These are phyloP conservation scores for Hanseniaspora hatyaiensis DNA, from an alignment of 805 yeast genomes.

Conservation along the genomic window DNA sequence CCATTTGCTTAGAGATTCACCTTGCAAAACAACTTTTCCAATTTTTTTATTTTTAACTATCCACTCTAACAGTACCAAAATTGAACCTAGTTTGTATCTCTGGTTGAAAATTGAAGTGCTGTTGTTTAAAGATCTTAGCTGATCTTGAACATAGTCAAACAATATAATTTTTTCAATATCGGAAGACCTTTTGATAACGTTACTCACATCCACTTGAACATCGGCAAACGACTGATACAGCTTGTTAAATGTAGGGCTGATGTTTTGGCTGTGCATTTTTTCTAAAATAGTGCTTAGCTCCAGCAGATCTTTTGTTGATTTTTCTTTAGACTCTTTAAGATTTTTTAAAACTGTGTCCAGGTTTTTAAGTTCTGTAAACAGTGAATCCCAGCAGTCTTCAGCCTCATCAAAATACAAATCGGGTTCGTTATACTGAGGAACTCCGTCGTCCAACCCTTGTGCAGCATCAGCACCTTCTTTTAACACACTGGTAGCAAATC, in stretches of 20 bases:
- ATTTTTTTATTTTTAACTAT: conserved; percentile 37
- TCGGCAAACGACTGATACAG: conserved; percentile 59
- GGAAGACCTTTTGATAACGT: conserved; percentile 63
- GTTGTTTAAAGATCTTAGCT: conserved; percentile 64
- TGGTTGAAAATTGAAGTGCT: conserved; percentile 63
- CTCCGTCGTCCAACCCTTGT: not conserved
- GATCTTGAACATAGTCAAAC: conserved; percentile 81
- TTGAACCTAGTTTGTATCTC: conserved; percentile 46
- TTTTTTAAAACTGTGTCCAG: conserved; percentile 61
- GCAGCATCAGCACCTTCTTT: not conserved
- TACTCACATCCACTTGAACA: conserved; percentile 58
- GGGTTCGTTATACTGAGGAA: conserved; percentile 56
- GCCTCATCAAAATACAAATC: conserved; percentile 68
- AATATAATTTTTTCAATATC: conserved; percentile 77
- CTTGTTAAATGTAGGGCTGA: conserved; percentile 53
- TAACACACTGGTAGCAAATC: conserved; percentile 23
- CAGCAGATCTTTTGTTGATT: conserved; percentile 52
- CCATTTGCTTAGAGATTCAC: conserved; percentile 46
- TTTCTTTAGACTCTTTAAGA: conserved; percentile 64
- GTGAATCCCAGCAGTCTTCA: conserved; percentile 52
- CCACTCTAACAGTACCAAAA: conserved; percentile 39
- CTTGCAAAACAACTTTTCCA: conserved; percentile 50
- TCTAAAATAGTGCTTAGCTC: conserved; percentile 51
- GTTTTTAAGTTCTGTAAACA: conserved; percentile 61
- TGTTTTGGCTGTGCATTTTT: conserved; percentile 60